phyloP scores from a whole-genome alignment of 2,329 filamentous ascomycete genomes.

The Penicillium sp. region DNA sequence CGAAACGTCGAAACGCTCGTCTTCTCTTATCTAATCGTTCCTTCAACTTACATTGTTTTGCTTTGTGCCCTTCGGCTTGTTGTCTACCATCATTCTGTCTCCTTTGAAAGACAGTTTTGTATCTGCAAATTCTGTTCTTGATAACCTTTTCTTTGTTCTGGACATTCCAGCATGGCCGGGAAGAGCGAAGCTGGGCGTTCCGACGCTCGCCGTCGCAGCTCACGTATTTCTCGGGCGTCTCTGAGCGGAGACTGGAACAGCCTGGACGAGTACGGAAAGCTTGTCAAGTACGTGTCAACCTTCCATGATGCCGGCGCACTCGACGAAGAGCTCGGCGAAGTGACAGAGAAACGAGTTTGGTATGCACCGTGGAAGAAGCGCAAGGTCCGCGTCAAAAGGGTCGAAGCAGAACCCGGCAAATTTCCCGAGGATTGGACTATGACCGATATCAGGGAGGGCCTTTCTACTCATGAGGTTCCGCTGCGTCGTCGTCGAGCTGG shows the following conservation, averaged over 20 bases:
- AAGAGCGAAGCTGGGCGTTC: constrained; percentile 18
- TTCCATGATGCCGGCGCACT: constrained; percentile 56
- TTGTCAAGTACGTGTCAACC: constrained; percentile 66
- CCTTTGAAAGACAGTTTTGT: neutral
- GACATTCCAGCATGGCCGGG: constrained; percentile 21
- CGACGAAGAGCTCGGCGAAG: constrained; percentile 42
- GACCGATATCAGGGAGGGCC: constrained; percentile 66
- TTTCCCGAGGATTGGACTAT: constrained; percentile 67
- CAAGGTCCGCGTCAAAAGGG: constrained; percentile 29
- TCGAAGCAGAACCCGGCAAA: constrained; percentile 31
- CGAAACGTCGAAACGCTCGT: neutral
- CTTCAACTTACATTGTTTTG: neutral
- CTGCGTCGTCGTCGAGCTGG: constrained; percentile 63
- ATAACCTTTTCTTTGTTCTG: neutral
- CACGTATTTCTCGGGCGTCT: constrained; percentile 39
- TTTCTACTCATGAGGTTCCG: constrained; percentile 59
- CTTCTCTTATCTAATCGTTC: neutral
- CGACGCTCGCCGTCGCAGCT: constrained; percentile 29
- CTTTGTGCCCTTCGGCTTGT: neutral
- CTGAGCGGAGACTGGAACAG: constrained; percentile 34
- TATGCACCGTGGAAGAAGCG: constrained; percentile 58
- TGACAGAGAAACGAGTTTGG: constrained; percentile 55
- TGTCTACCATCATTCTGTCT: neutral
- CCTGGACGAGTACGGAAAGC: constrained; percentile 63
- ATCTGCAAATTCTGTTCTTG: neutral